phyloP scores from a whole-genome alignment of 1,284 basidiomycete species.

The Leucoagaricus sp. region DNA sequence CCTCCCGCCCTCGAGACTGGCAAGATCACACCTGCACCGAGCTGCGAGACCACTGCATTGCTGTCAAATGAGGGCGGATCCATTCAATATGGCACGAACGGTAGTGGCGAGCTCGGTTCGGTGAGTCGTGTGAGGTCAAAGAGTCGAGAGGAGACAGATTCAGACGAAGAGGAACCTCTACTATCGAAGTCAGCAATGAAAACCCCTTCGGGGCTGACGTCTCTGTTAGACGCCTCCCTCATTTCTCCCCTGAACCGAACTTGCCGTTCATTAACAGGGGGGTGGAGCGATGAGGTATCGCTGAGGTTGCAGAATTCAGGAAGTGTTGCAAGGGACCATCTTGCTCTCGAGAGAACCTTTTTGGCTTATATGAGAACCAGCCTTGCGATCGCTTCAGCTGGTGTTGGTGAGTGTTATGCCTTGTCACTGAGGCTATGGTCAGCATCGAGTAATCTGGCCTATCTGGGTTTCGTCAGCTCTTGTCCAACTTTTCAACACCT shows the following conservation, averaged over 20 bases:
- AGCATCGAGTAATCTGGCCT: not conserved
- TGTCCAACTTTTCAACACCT: slow-evolving; percentile 50
- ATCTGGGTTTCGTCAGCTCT: slow-evolving; percentile 16
- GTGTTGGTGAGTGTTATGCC: slow-evolving; percentile 48
- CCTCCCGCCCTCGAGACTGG: not conserved
- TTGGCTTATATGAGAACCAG: slow-evolving; percentile 61
- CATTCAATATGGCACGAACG: not conserved
- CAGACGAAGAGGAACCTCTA: not conserved
- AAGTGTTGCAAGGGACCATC: slow-evolving; percentile 61
- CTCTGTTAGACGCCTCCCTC: not conserved
- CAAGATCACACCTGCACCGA: not conserved
- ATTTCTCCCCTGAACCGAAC: not conserved
- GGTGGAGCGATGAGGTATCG: slow-evolving; percentile 17
- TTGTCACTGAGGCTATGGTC: not conserved
- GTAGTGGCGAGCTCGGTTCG: not conserved
- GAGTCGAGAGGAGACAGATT: not conserved
- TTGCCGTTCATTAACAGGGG: not conserved
- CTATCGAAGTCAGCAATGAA: not conserved
- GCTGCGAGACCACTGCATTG: not conserved
- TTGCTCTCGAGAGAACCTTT: slow-evolving; percentile 60
- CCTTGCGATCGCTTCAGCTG: slow-evolving; percentile 55
- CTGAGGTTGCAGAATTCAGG: slow-evolving; percentile 55
- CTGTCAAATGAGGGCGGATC: not conserved
- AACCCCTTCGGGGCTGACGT: not conserved
- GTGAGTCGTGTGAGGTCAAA: not conserved